Evolutionary conservation across 805 yeast species (phyloP).

Genomic region (Starmerella sirachaensis): DNA sequence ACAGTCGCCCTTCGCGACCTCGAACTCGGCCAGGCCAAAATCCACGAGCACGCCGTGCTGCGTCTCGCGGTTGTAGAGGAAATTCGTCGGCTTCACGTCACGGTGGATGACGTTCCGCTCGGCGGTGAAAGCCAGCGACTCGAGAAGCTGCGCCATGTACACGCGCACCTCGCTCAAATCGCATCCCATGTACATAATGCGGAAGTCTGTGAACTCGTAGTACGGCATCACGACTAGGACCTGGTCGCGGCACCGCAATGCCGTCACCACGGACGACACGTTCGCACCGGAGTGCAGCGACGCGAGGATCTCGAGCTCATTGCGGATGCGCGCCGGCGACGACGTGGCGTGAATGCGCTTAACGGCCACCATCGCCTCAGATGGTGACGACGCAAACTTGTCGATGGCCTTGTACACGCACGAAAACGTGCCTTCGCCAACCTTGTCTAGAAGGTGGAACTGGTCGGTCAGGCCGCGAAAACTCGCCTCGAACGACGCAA

Average conservation of each 20-base stretch:
- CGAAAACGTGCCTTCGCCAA: constrained; percentile 58
- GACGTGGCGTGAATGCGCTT: constrained; percentile 92
- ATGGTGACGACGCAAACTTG: constrained; percentile 14
- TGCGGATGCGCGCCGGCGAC: constrained; percentile 80
- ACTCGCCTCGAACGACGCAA: constrained; percentile 31
- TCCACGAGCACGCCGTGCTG: constrained; percentile 76
- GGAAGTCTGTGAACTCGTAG: constrained; percentile 80
- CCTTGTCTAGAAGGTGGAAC: constrained; percentile 43
- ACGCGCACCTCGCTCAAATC: constrained; percentile 67
- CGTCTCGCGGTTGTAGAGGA: constrained; percentile 52
- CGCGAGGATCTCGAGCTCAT: constrained; percentile 66
- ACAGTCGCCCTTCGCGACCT: constrained; percentile 17
- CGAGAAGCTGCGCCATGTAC: constrained; percentile 68
- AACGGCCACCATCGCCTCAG: constrained; percentile 50
- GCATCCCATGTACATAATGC: constrained; percentile 71
- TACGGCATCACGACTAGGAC: constrained; percentile 86
- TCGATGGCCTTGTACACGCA: constrained; percentile 54
- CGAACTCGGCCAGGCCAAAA: constrained; percentile 79
- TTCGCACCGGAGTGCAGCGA: constrained; percentile 36
- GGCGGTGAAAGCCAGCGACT: constrained; percentile 68
- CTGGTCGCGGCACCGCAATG: constrained; percentile 77
- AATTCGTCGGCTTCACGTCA: constrained; percentile 80
- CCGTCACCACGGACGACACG: constrained; percentile 85
- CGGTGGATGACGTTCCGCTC: constrained; percentile 71
- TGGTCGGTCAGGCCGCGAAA: constrained; percentile 43